phyloP scores from a whole-genome alignment of 768 basidiomycete species.

The Phaeotremella skinneri region DNA sequence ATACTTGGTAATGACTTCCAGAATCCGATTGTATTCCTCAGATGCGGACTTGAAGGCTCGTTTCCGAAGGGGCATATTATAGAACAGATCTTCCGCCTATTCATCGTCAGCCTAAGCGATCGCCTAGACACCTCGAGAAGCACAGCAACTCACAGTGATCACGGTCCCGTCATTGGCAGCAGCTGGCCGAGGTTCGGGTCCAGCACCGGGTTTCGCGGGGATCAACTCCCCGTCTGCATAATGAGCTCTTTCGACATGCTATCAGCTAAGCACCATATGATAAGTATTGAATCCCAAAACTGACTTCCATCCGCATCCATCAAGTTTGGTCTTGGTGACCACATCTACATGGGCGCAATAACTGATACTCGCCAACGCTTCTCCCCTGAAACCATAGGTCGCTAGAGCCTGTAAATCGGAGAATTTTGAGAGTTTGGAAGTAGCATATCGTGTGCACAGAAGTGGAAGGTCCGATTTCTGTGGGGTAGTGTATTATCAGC shows the following conservation, averaged over 20 bases:
- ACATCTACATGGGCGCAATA: conserved; percentile 87
- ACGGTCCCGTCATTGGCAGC: conserved; percentile 94
- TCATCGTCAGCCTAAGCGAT: neutral
- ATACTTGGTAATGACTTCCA: conserved; percentile 89
- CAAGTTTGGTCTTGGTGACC: conserved; percentile 80
- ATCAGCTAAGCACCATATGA: neutral
- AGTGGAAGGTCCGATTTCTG: conserved; percentile 86
- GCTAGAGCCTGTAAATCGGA: conserved; percentile 77
- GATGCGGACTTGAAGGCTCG: conserved; percentile 77
- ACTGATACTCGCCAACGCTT: conserved; percentile 92
- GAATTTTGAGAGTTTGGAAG: conserved; percentile 83
- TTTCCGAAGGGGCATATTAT: conserved; percentile 83
- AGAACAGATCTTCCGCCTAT: conserved; percentile 94
- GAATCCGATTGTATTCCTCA: conserved; percentile 86
- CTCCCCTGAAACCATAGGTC: conserved; percentile 96
- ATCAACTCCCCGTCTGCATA: conserved; percentile 76
- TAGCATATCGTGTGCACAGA: conserved; percentile 90
- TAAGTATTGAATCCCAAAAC: conserved; percentile 45
- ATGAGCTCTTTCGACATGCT: conserved; percentile 60
- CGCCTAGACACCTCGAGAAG: neutral
- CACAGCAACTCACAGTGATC: conserved; percentile 62
- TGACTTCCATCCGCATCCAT: conserved; percentile 89
- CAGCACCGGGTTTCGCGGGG: conserved; percentile 67
- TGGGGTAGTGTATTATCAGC: neutral
- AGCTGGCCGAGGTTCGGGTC: conserved; percentile 76